A percentile compares a stretch with the other conserved stretches of the same genome.
Evolutionary conservation across 1,139 yeast genomes (phyloP).

Genomic region (Yamadazyma epiphylla): DNA sequence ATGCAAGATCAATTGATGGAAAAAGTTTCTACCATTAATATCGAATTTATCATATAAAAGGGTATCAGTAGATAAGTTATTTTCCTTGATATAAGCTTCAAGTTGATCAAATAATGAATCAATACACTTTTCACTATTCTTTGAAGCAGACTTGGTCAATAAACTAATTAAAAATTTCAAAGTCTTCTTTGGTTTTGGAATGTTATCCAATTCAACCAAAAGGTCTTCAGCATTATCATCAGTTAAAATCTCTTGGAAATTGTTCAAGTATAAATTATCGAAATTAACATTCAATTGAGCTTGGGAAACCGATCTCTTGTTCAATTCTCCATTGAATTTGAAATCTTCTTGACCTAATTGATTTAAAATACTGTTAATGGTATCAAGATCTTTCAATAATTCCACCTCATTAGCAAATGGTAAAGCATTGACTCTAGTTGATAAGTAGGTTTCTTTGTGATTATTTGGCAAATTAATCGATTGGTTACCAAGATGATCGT

Average conservation of each 20-base stretch:
- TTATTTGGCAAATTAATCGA: conserved; percentile 43
- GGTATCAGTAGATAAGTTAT: conserved; percentile 14
- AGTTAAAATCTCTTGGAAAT: conserved; percentile 29
- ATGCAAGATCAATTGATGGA: conserved; percentile 77
- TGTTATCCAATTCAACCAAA: conserved; percentile 29
- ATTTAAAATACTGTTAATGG: conserved; percentile 53
- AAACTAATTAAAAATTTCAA: conserved; percentile 49
- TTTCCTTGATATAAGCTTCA: conserved; percentile 11
- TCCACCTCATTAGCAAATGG: conserved; percentile 75
- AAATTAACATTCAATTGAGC: conserved; percentile 16
- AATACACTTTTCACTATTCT: conserved; percentile 51
- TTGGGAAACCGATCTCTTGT: conserved; percentile 1
- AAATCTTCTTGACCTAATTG: conserved; percentile 26
- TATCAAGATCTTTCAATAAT: conserved; percentile 49
- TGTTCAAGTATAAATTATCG: conserved; percentile 26
- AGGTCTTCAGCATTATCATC: conserved; percentile 44
- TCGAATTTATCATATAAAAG: conserved; percentile 60
- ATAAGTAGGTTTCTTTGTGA: conserved; percentile 63
- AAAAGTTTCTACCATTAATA: conserved; percentile 76
- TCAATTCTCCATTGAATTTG: conserved; percentile 3
- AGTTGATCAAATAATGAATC: conserved; percentile 43
- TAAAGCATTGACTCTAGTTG: conserved; percentile 67
- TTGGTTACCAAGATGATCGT: conserved; percentile 10
- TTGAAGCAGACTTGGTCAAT: conserved; percentile 61
- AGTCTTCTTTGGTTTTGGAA: conserved; percentile 16